Evolutionary conservation across 192 early-diverging fungal species (phyloP).

Genomic region (Chytriomyces sp.): DNA sequence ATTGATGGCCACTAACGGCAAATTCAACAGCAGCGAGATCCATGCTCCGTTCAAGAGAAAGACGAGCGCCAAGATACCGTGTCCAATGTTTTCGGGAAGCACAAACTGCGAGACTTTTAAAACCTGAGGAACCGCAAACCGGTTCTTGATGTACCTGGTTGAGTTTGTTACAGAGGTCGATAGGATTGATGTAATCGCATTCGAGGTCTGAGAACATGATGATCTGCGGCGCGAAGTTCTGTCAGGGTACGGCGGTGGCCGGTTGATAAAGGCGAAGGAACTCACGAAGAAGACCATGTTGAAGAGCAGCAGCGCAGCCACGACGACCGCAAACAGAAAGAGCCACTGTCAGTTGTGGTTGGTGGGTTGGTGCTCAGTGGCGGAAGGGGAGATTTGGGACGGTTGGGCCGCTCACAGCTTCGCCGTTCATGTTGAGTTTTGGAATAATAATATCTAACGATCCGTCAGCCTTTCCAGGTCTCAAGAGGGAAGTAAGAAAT

Average conservation of each 20-base stretch:
- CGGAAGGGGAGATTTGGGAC: background rate
- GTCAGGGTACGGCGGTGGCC: too few species aligned
- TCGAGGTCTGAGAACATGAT: slow-evolving; percentile 85
- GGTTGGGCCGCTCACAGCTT: slow-evolving; percentile 1
- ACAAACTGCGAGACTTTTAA: slow-evolving; percentile 72
- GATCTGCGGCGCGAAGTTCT: slow-evolving; percentile 48
- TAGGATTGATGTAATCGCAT: slow-evolving; percentile 99
- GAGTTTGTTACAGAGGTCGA: slow-evolving; percentile 94
- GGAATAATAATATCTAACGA: too few species aligned
- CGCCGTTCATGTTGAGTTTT: slow-evolving; percentile 23
- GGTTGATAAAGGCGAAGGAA: background rate
- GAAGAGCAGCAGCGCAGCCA: slow-evolving; percentile 91
- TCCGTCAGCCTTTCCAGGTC: too few species aligned
- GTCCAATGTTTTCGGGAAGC: slow-evolving; percentile 87
- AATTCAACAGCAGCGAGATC: slow-evolving; percentile 81
- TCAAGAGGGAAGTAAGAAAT: too few species aligned
- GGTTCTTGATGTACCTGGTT: slow-evolving; percentile 69
- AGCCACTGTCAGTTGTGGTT: slow-evolving; percentile 48
- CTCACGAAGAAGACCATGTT: slow-evolving; percentile 93
- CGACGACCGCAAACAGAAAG: slow-evolving; percentile 91
- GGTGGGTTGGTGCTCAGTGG: slow-evolving; percentile 30
- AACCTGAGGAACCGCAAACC: background rate
- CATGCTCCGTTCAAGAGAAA: slow-evolving; percentile 89
- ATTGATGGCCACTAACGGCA: slow-evolving; percentile 86
- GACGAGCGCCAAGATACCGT: slow-evolving; percentile 77